Base-by-base conservation (phyloP, 805 yeast species). In the Cyberlindnera mycetangii region DNA sequence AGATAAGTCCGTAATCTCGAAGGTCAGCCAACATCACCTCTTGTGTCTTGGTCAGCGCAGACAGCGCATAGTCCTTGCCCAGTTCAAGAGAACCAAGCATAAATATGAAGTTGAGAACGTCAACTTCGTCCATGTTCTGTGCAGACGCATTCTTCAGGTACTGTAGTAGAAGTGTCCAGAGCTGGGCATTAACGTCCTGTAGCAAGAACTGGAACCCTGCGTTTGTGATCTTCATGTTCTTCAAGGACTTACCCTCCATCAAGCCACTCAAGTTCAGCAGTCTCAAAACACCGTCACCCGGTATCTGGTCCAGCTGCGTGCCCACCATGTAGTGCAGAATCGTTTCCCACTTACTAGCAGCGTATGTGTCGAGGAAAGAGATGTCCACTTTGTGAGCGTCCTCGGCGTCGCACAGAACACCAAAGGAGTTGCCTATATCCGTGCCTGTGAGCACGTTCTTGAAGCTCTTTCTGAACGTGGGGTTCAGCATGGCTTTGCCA, bases 301-400 rank as follows among this genome's bases (percentile, higher is more conserved):
- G 96, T 3, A 78, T 68, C 15, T 71, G 74, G 10, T 77, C 71
- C 37, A 83, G 67, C 41, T 87, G 86, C 0, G 97, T 88, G 2
- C 98, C 97, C 35, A 93, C 99, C 98, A 93, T 92, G 68, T 84
- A 93, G 71, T 93, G 98, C 55, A 93, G 71, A 54, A 93, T 92
- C 7, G 88, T 79, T 61, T 93, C 99, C 99, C 99, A 93, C 60
- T 85, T 89, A 37, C 75, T 77, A 7, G 89, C 76, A 12, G 97
- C 95, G 65, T 89, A 90, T 32, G 71, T 71, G 53, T 88, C 95
- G 38, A 92, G 69, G 55, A 83, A 84, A 30, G 72, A 75, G n/a
- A 81, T 65, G 37, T 78, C 81, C 5, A 85, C 84, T 24, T 68
- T 68, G 44, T 77, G 75, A 36, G 78, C 75, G 49, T 81, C 82